Base-by-base conservation (phyloP, 257 asterid genomes). In the Osmanthus fragrans region DNA sequence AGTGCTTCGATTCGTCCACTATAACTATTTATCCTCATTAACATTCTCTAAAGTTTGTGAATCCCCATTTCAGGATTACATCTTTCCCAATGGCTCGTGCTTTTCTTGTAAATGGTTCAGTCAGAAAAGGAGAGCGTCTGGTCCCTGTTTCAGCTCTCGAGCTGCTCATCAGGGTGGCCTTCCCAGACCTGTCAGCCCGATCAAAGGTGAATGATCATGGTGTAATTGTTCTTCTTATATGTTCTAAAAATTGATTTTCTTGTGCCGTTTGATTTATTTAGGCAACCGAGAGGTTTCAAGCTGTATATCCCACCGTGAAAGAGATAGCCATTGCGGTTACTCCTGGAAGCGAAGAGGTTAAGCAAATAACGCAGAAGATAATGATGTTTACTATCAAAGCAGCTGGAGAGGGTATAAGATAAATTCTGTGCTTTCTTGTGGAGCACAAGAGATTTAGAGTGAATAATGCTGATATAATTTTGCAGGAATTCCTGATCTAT, bases 211-310 rank as follows among this genome's bases (percentile, higher is more conserved):
- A 40, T 18, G 51, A 1, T 49, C 12, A 25, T 30, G 71, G 3
- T 36, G 16, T 65, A 72, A 13, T 71, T 42, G 49, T 68, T 74
- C 49, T 72, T 72, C 19, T 39, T 76, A 39, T 39, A 34, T 34
- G 7, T 34, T 34, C 37, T 4, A 34, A 34, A 34, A 34, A 34
- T 8, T 9, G 45, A 39, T 39, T 39, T 25, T 39, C 12, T 39
- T 8, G 45, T 39, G 45, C 12, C 12, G 8, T 39, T 7, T 39
- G 45, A 8, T 39, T 8, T 39, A 39, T 12, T 39, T 39, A 39
- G 86, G 79, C 71, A 76, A 83, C 86, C 34, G 84, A 79, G 74
- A 76, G 84, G 74, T 77, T 83, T 76, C 79, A 73, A 73, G 84
- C 70, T 12, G 19, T 83, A 45, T 83, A 83, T 34, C 84, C 84